Evolutionary conservation across 345 rosid species (phyloP).

Genomic region (Sisymbrium irio): DNA sequence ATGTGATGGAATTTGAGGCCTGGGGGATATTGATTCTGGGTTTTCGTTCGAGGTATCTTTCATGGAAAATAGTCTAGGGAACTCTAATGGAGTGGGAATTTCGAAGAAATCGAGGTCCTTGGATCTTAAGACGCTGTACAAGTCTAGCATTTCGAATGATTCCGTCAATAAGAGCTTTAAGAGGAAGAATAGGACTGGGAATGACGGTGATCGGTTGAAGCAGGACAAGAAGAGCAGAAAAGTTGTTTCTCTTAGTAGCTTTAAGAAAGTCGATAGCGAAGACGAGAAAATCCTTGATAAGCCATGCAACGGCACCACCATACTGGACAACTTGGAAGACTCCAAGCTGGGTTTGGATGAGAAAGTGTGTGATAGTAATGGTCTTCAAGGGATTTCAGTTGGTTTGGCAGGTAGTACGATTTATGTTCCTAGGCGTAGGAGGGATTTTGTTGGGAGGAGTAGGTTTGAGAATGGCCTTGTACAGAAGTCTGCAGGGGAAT

Average conservation of each 20-base stretch:
- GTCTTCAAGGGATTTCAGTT: conserved; percentile 46
- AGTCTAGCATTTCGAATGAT: conserved; percentile 48
- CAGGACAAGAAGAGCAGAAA: conserved; percentile 59
- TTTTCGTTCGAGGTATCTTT: conserved; percentile 45
- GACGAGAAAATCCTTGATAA: conserved; percentile 48
- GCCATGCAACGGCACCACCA: conserved; percentile 45
- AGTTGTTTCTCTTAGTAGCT: conserved; percentile 55
- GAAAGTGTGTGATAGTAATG: conserved; percentile 38
- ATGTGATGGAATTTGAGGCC: conserved; percentile 38
- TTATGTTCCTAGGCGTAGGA: conserved; percentile 77
- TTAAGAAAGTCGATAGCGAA: conserved; percentile 42
- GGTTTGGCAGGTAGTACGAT: conserved; percentile 48
- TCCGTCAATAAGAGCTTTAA: conserved; percentile 49
- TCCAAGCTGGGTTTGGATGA: conserved; percentile 40
- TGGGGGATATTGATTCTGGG: conserved; percentile 27
- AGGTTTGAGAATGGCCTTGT: conserved; percentile 50
- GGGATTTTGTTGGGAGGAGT: conserved; percentile 74
- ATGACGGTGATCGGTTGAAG: conserved; percentile 47
- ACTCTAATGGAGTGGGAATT: conserved; percentile 71
- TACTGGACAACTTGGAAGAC: conserved; percentile 41
- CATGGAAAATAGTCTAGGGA: conserved; percentile 78
- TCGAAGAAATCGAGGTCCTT: conserved; percentile 76
- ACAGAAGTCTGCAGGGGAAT: conserved; percentile 40
- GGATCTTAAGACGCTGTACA: conserved; percentile 88
- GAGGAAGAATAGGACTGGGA: conserved; percentile 48